Evolutionary conservation across 148 eudicot species (phyloP).

Genomic region (Chenopodium suecicum): DNA sequence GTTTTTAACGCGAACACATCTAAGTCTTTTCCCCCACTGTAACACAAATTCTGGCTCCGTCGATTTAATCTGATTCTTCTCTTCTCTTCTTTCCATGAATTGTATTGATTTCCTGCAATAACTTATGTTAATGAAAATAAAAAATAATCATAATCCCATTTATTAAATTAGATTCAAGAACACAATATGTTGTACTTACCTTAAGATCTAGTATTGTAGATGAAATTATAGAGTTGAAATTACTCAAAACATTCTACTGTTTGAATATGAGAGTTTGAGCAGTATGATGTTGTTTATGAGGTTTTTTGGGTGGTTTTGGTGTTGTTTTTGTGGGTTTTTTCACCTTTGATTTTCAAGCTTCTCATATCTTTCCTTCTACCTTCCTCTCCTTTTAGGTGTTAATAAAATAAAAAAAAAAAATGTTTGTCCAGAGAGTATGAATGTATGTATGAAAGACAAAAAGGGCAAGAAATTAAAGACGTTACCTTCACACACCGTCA

Average conservation of each 20-base stretch:
- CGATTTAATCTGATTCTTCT: constrained; percentile 13
- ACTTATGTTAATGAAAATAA: neutral
- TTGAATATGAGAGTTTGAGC: neutral
- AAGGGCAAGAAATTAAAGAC: no score
- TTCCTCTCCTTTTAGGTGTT: neutral
- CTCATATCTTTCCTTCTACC: neutral
- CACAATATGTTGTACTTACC: neutral
- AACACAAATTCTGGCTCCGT: constrained; percentile 33
- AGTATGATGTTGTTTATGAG: neutral
- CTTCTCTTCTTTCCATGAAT: constrained; percentile 24
- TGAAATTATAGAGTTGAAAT: neutral
- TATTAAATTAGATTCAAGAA: neutral
- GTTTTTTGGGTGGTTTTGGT: neutral
- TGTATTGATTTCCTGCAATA: no score
- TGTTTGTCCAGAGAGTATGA: no score
- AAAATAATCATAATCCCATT: neutral
- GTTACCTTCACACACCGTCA: no score
- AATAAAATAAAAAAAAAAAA: no score
- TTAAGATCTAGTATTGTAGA: constrained; percentile 1
- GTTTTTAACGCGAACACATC: constrained; percentile 32
- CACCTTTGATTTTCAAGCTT: neutral
- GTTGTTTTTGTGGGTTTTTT: neutral
- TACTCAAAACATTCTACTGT: neutral
- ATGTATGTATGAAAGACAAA: no score
- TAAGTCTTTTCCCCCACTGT: constrained; percentile 41